Evolutionary conservation across 306 rosid species (phyloP).

Genomic region (Cyamopsis tetragonoloba): DNA sequence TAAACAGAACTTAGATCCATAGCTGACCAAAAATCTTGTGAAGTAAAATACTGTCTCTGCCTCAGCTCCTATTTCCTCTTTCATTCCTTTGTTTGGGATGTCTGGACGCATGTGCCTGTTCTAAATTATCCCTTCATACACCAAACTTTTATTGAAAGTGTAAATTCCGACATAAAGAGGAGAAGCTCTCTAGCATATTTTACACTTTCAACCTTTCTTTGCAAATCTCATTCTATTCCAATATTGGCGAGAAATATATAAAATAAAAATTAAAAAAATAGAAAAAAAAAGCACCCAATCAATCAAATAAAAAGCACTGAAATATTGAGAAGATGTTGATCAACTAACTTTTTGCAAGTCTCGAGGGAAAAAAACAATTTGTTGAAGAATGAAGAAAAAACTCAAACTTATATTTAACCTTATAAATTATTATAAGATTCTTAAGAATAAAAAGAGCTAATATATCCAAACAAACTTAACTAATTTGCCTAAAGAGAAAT

Average conservation of each 20-base stretch:
- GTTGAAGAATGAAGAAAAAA: not conserved
- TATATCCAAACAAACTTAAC: not conserved
- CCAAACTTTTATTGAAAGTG: not conserved
- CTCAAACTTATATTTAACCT: too few relatives aligned
- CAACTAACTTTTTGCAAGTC: not conserved
- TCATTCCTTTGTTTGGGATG: not conserved
- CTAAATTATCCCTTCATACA: not conserved
- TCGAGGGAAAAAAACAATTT: not conserved
- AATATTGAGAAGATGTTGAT: not conserved
- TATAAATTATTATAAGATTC: too few relatives aligned
- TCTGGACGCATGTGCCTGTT: not conserved
- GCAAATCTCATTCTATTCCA: not conserved
- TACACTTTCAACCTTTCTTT: too few relatives aligned
- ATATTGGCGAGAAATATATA: not conserved
- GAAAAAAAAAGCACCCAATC: not conserved
- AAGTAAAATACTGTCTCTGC: not conserved
- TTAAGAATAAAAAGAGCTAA: constrained; percentile 5
- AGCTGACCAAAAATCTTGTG: not conserved
- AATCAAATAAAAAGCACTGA: not conserved
- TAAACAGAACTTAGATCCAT: not conserved
- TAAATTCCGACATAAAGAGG: not conserved
- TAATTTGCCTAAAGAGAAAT: not conserved
- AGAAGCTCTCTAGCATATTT: not conserved
- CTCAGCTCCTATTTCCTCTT: not conserved
- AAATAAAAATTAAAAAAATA: not conserved